Base-by-base conservation (phyloP, 495 filamentous ascomycete species). In the Aspergillus baeticus region DNA sequence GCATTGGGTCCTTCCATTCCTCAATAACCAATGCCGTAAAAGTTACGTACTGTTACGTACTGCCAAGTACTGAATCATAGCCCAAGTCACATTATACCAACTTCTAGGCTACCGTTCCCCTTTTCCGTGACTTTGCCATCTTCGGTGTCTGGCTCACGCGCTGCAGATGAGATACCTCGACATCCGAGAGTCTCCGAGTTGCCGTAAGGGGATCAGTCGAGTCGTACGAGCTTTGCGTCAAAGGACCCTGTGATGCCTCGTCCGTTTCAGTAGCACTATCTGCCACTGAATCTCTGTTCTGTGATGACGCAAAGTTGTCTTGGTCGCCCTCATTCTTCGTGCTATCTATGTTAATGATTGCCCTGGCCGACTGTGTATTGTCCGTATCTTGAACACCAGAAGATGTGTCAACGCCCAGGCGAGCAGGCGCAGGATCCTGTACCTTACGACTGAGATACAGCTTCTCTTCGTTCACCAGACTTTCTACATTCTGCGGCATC, bases 401-500 rank as follows among this genome's bases (percentile, higher is more conserved):
- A 39, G 26, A 35, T 44, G 53, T 26, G 15, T 47, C 58, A 2
- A 44, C 47, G 10, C 41, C 60, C 20, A 44, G 26, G 15, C 54
- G 52, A 34, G 56, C 51, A 10, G 31, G 47, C 21, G 64, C 31
- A 26, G 20, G 58, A 49, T 46, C 54, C 59, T 84, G 85, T 56
- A 72, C 81, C 34, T 87, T 81, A 64, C 85, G 85, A 8, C 86
- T 86, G 63, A 87, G 77, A 54, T 82, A 77, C 52, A 89, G 85
- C 64, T 89, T 92, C 69, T 92, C 87, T 20, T 88, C 87, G 36
- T 83, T 87, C 84, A 94, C 88, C 60, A 96, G 81, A 65, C 83
- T 91, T 58, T 96, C 93, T 8, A 96, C 88, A 35, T 86, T 82
- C 18, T 83, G 80, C 2, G 92, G 91, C 62, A 89, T 68, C 60